phyloP scores from a whole-genome alignment of 148 eudicot genomes.

The Heliosperma pusillum region DNA sequence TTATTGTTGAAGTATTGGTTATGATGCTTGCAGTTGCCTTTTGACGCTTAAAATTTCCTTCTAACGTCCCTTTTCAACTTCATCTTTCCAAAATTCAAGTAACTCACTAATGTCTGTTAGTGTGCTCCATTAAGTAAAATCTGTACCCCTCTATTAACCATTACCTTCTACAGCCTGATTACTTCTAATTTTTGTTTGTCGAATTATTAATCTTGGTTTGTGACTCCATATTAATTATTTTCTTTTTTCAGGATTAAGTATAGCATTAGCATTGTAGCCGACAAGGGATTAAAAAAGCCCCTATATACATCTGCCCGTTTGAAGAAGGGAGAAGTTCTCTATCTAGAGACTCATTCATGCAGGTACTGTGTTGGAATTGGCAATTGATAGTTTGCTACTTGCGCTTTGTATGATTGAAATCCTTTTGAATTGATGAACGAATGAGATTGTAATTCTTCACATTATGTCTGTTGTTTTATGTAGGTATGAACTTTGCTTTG shows the following conservation, averaged over 20 bases:
- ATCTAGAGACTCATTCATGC: constrained; percentile 80
- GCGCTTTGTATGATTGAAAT: not conserved
- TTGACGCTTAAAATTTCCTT: too few species aligned
- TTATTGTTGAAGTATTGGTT: not conserved
- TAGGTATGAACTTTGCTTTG: constrained; percentile 94
- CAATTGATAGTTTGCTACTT: not conserved
- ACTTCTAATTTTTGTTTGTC: not conserved
- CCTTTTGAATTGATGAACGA: not conserved
- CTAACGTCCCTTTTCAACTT: not conserved
- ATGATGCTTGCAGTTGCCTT: not conserved
- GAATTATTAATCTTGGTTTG: not conserved
- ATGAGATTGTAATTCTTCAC: not conserved
- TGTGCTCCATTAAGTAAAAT: not conserved
- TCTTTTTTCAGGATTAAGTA: constrained; percentile 71
- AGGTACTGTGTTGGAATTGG: constrained; percentile 44
- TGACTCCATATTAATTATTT: not conserved
- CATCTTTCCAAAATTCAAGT: not conserved
- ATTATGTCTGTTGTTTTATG: not conserved
- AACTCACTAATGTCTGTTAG: not conserved
- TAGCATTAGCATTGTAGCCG: constrained; percentile 88
- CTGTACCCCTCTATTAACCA: not conserved
- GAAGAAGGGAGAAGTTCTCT: constrained; percentile 97
- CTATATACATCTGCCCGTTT: constrained; percentile 87
- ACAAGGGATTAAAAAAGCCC: constrained; percentile 91
- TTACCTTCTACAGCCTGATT: not conserved